A percentile compares a stretch with the other conserved stretches of the same genome.
Evolutionary conservation across 352 stramenopile genomes (phyloP).

Genomic region (Pythium phragmitis): DNA sequence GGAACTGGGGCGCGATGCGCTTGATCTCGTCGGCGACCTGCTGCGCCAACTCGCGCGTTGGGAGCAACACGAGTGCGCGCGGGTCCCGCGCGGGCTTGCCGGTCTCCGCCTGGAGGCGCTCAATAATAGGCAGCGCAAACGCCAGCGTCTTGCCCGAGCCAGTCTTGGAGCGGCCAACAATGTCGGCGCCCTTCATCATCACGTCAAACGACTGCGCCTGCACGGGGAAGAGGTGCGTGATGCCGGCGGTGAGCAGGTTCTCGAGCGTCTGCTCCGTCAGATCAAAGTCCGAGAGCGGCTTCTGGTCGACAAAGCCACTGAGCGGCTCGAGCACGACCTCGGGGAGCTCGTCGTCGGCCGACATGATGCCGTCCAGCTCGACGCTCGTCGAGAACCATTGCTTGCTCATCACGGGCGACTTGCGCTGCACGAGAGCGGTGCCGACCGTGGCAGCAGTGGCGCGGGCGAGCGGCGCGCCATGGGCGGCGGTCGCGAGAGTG

Average conservation of each 20-base stretch:
- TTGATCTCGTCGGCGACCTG: slow-evolving; percentile 94
- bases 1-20: slow-evolving; percentile 87
- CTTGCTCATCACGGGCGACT: not conserved
- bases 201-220: slow-evolving; percentile 81
- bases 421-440: not conserved
- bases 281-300: slow-evolving; percentile 64
- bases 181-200: slow-evolving; percentile 79
- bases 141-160: slow-evolving; percentile 97
- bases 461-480: not conserved
- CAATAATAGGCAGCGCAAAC: slow-evolving; percentile 87
- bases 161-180: slow-evolving; percentile 88
- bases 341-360: slow-evolving; percentile 34
- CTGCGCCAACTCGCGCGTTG: slow-evolving; percentile 96
- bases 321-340: slow-evolving; percentile 51
- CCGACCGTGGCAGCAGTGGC: not conserved
- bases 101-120: slow-evolving; percentile 57
- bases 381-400: slow-evolving; percentile 20
- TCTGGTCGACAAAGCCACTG: slow-evolving; percentile 71
- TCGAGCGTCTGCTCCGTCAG: slow-evolving; percentile 53
- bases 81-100: slow-evolving; percentile 52
- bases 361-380: slow-evolving; percentile 9
- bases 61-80: slow-evolving; percentile 93
- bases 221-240: slow-evolving; percentile 84
- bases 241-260: slow-evolving; percentile 60
- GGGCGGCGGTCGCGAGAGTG: not conserved